phyloP scores from a whole-genome alignment of 129 eudicot genomes.

The Artemisia tridentata region DNA sequence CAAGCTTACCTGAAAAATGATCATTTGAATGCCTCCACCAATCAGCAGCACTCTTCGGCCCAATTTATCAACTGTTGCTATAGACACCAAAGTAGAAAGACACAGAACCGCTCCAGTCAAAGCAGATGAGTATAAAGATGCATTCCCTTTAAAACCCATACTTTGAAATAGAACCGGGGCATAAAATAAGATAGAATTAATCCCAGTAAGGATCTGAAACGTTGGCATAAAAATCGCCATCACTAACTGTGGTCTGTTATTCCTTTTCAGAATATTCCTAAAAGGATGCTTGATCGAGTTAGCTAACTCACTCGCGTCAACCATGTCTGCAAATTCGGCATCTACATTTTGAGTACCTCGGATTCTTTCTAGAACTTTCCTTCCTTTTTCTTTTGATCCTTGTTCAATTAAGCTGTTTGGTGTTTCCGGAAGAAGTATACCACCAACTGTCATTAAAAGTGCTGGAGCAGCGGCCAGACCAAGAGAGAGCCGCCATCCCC shows the following conservation, averaged over 20 bases:
- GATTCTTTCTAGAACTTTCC: conserved; percentile 58
- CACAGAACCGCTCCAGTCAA: conserved; percentile 84
- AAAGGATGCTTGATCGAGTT: conserved; percentile 79
- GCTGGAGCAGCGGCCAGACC: conserved; percentile 95
- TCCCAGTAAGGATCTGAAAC: conserved; percentile 91
- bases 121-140: conserved; percentile 82
- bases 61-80: conserved; percentile 67
- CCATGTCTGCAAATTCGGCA: conserved; percentile 88
- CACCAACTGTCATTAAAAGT: conserved; percentile 73
- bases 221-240: conserved; percentile 91
- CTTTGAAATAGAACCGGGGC: conserved; percentile 87
- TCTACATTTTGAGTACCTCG: conserved; percentile 74
- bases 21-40: conserved; percentile 86
- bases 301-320: conserved; percentile 85
- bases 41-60: conserved; percentile 77
- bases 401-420: conserved; percentile 89
- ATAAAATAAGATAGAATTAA: conserved; percentile 76
- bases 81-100: conserved; percentile 67
- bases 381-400: conserved; percentile 54
- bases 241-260: conserved; percentile 80
- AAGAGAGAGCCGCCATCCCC: conserved; percentile 97
- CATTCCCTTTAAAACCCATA: conserved; percentile 80
- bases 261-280: conserved; percentile 61
- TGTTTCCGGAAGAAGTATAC: conserved; percentile 87
- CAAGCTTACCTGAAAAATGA: conserved; percentile 70